A percentile compares a stretch with the other conserved stretches of the same genome.
Conservation (phyloP, 352 stramenopile species). For the Pythium apleroticum region DNA sequence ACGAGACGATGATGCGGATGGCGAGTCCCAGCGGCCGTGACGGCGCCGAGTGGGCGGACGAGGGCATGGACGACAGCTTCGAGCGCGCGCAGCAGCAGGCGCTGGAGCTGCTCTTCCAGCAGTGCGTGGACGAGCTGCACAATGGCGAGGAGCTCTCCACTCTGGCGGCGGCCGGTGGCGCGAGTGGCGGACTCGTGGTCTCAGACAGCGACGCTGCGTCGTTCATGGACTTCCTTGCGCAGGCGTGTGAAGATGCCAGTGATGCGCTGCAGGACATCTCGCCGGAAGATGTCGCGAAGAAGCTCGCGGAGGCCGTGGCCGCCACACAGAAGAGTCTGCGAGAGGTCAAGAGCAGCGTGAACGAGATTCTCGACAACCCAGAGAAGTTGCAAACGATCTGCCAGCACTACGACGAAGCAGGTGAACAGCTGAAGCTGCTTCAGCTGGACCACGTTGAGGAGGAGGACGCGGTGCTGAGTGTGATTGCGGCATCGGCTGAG, state of each 20-base stretch:
- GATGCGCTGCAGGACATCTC: constrained; percentile 50
- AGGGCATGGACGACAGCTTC: constrained; percentile 14
- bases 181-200: constrained; percentile 3
- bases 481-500: constrained; percentile 22
- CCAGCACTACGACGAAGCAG: constrained; percentile 49
- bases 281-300: constrained; percentile 50
- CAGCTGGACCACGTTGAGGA: constrained; percentile 32
- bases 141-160: constrained; percentile 19
- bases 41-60: not conserved
- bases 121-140: constrained; percentile 28
- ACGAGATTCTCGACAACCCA: constrained; percentile 60
- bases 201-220: constrained; percentile 34
- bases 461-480: constrained; percentile 8
- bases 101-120: constrained; percentile 31
- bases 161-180: not conserved
- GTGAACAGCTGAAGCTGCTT: constrained; percentile 41
- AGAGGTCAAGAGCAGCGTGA: constrained; percentile 52
- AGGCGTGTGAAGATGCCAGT: constrained; percentile 63
- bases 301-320: constrained; percentile 51
- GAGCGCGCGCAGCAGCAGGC: constrained; percentile 30
- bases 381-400: constrained; percentile 59
- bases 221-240: constrained; percentile 65
- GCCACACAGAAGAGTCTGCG: constrained; percentile 67
- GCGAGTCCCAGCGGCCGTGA: not conserved
- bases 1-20: constrained; percentile 5